Conservation (phyloP, 148 eudicot genomes). For the Rhododendron williamsianum region DNA sequence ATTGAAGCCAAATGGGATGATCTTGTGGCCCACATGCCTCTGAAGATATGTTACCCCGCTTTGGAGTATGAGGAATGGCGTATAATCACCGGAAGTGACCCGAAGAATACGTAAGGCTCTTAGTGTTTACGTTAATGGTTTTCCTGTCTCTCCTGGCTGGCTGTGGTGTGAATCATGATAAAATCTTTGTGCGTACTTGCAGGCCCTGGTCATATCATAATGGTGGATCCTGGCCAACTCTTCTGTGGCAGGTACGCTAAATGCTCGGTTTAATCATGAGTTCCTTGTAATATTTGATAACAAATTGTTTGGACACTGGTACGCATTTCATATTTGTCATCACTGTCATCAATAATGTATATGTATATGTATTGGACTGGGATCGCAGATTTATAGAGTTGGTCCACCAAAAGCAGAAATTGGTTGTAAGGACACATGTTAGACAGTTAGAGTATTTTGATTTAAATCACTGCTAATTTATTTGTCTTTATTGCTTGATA, state of each 20-base stretch:
- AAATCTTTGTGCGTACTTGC: slow-evolving; percentile 18
- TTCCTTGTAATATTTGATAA: neutral
- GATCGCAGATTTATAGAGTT: no score
- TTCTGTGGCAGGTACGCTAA: slow-evolving; percentile 76
- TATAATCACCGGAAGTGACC: slow-evolving; percentile 87
- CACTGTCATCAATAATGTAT: neutral
- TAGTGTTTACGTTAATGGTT: neutral
- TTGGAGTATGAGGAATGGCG: slow-evolving; percentile 87
- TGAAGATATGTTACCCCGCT: slow-evolving; percentile 91
- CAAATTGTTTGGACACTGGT: neutral
- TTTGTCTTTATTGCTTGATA: neutral
- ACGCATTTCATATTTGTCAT: neutral
- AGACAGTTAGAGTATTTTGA: neutral
- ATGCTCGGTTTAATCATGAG: neutral
- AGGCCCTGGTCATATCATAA: slow-evolving; percentile 98
- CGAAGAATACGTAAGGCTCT: slow-evolving; percentile 75
- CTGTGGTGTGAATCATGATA: neutral
- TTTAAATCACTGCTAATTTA: neutral
- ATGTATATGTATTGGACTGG: neutral
- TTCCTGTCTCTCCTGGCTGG: slow-evolving; percentile 4
- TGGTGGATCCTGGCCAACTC: slow-evolving; percentile 97
- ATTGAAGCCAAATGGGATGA: slow-evolving; percentile 94
- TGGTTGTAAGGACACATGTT: neutral
- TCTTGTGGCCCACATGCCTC: slow-evolving; percentile 73
- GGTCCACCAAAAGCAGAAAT: no score